A percentile compares a stretch with the other conserved stretches of the same genome.
Evolutionary conservation across 495 filamentous ascomycete genomes (phyloP).

Genomic region (Aspergillus affinis): DNA sequence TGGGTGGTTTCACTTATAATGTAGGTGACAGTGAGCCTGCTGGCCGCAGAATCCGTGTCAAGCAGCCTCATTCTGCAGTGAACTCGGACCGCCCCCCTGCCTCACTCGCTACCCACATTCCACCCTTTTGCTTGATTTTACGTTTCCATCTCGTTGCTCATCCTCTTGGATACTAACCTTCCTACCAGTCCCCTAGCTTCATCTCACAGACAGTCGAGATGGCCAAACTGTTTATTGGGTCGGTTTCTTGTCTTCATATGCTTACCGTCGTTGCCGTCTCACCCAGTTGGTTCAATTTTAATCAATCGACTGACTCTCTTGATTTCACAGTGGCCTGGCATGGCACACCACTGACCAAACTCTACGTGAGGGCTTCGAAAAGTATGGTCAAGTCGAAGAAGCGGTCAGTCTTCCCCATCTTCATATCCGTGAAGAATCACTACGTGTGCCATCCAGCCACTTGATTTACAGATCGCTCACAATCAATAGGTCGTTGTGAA

Average conservation of each 20-base stretch:
- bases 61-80: too few relatives aligned
- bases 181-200: constrained; percentile 26
- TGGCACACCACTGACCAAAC: constrained; percentile 94
- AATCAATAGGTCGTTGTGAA: constrained; percentile 84
- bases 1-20: neutral
- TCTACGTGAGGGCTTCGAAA: constrained; percentile 81
- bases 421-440: neutral
- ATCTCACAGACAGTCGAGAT: constrained; percentile 48
- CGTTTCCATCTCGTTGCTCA: constrained; percentile 9
- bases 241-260: constrained; percentile 11
- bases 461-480: constrained; percentile 13
- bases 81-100: too few relatives aligned
- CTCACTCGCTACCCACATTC: neutral
- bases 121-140: neutral
- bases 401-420: constrained; percentile 62
- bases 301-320: constrained; percentile 5
- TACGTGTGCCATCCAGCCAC: neutral
- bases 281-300: constrained; percentile 2
- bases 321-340: constrained; percentile 73
- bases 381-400: constrained; percentile 87
- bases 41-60: too few relatives aligned
- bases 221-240: constrained; percentile 94
- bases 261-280: constrained; percentile 2
- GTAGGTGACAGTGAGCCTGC: neutral
- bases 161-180: constrained; percentile 17